Evolutionary conservation across 1,139 yeast genomes (phyloP).

Genomic region (Casaregolazyma suthepensis): DNA sequence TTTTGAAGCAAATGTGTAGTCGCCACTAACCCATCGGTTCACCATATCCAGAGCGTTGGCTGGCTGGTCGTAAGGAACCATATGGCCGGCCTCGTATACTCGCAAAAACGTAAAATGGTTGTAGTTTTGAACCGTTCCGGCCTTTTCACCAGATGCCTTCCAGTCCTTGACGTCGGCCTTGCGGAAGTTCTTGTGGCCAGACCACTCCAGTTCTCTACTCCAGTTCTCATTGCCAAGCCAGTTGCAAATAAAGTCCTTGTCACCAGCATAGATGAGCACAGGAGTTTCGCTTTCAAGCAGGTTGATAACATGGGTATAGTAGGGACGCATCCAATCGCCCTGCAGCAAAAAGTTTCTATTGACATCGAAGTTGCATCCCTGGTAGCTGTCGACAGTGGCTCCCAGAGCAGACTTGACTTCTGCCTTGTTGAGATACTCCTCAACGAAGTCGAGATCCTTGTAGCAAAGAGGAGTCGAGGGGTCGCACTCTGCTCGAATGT

Average conservation of each 20-base stretch:
- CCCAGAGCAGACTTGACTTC: constrained; percentile 75
- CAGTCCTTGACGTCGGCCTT: constrained; percentile 34
- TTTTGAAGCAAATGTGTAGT: constrained; percentile 26
- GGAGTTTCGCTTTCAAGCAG: constrained; percentile 55
- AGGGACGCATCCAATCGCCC: constrained; percentile 58
- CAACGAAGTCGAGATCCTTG: constrained; percentile 57
- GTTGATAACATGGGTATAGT: constrained; percentile 51
- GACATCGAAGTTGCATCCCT: constrained; percentile 57
- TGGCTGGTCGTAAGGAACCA: constrained; percentile 79
- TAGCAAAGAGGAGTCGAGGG: constrained; percentile 71
- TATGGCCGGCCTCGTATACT: constrained; percentile 62
- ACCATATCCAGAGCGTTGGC: constrained; percentile 67
- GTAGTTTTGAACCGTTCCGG: constrained; percentile 55
- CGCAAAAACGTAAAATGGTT: constrained; percentile 57
- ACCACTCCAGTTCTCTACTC: constrained; percentile 65
- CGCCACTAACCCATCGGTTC: constrained; percentile 58
- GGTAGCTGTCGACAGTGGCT: constrained; percentile 67
- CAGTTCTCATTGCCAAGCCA: constrained; percentile 86
- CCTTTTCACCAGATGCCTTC: constrained; percentile 36
- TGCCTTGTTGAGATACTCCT: constrained; percentile 59
- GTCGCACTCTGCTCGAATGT: constrained; percentile 78
- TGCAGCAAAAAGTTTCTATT: constrained; percentile 42
- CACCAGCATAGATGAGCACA: constrained; percentile 80
- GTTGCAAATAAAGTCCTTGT: constrained; percentile 83
- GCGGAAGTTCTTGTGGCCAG: constrained; percentile 35